Base-by-base conservation (phyloP, 225 moss, liverwort and hornwort species). In the Polytrichum formosum region DNA sequence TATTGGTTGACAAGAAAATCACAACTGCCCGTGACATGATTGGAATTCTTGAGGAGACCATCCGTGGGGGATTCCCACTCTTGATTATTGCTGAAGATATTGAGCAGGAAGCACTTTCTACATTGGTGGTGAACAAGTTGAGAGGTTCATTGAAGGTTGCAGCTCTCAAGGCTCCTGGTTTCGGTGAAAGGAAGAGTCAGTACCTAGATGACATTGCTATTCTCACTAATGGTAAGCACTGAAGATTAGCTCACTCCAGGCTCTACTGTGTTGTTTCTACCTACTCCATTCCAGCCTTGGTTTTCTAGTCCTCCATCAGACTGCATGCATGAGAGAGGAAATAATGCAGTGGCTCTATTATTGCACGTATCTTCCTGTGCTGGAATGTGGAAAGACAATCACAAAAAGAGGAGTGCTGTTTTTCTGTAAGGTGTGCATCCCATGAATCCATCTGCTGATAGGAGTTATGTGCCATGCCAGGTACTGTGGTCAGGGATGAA, bases 1-100 rank as follows among this genome's bases (percentile, higher is more conserved):
- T 94, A 1, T 68, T 97, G 75, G 96, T 97, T 17, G 94, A 97
- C 72, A 97, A 97, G 97, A 97, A 97, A 75, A 94, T 97, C 28
- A 79, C 84, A 7, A 97, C 96, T 0, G 96, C 96, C 2, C 96
- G 96, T 18, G 96, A 97, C 61, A 94, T 97, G 92, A 91, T 97
- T 26, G 96, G 96, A 55, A 94, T 97, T 63, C 73, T 97, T 16
- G 96, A 97, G 70, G 96, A 97, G 72, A 91, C 96, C 7, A 97
- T 97, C 33, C 94, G 96, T n/a, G 92, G 96, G n/a, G 96, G 85
- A 27, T 97, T 91, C 64, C 96, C 96, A 0, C 80, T 97, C 22
- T 46, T 97, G 65, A 92, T 97, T 7, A 81, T 97, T 27, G 96
- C 96, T 0, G 96, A 97, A 75, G 96, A 97, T 70, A 97, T 97